These are phyloP conservation scores for Calonectria hongkongensis DNA, from an alignment of 2,329 filamentous ascomycete genomes.

Conservation along the genomic window DNA sequence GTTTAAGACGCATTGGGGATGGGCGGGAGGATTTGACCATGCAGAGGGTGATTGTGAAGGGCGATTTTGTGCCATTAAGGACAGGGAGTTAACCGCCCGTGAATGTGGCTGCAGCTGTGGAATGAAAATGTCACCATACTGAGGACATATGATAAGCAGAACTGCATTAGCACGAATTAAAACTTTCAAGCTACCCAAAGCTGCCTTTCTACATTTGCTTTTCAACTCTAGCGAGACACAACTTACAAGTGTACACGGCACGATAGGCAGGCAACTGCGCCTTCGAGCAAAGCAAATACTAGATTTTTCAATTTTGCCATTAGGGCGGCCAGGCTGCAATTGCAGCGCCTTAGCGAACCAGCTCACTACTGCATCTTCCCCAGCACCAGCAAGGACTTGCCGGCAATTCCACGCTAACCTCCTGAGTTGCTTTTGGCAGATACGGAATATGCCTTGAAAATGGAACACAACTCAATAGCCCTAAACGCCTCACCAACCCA, in stretches of 20 bases:
- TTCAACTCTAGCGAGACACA: too few relatives aligned
- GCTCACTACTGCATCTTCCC: too few relatives aligned
- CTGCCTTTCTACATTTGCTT: not conserved
- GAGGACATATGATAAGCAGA: not conserved
- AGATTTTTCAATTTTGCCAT: not conserved
- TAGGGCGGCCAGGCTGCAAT: not conserved
- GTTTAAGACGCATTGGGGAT: constrained; percentile 40
- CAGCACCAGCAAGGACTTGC: not conserved
- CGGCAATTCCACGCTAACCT: not conserved
- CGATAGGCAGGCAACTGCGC: not conserved
- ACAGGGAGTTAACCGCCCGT: not conserved
- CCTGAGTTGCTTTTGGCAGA: not conserved
- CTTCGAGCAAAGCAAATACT: not conserved
- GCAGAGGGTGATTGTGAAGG: constrained; percentile 37
- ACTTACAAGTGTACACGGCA: not conserved
- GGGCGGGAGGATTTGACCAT: constrained; percentile 38
- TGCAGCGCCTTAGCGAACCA: too few relatives aligned
- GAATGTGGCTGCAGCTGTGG: not conserved
- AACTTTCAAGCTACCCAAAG: not conserved
- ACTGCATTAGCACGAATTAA: not conserved
- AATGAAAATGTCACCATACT: not conserved
- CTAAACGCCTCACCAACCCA: not conserved
- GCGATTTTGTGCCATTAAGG: constrained; percentile 37
- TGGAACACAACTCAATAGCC: not conserved
- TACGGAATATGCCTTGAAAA: not conserved